phyloP scores from a whole-genome alignment of 768 basidiomycete genomes.

The Termitomyces sp. region DNA sequence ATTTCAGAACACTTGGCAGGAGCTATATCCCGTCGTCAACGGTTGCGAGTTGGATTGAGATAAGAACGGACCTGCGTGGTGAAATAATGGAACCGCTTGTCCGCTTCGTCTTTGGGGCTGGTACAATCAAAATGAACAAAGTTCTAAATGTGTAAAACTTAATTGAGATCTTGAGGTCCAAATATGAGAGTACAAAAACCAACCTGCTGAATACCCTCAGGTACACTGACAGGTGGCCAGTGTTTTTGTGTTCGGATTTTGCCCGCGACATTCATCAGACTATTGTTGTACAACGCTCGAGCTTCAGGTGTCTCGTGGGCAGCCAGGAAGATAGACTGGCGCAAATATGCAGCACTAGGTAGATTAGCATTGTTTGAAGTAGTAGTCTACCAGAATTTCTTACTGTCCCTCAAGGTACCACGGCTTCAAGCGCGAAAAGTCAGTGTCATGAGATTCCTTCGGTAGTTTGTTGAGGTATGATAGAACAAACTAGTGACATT shows the following conservation, averaged over 20 bases:
- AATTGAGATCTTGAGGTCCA: not conserved
- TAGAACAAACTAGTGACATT: conserved; percentile 69
- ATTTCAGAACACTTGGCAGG: conserved; percentile 80
- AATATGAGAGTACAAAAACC: conserved; percentile 13
- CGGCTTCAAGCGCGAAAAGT: conserved; percentile 95
- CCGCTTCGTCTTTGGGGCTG: conserved; percentile 74
- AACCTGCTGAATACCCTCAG: conserved; percentile 82
- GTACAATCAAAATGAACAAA: conserved; percentile 73
- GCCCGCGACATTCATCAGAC: conserved; percentile 80
- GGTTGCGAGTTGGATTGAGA: not conserved
- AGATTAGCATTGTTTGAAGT: not conserved
- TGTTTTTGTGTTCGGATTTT: conserved; percentile 67
- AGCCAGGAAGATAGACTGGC: conserved; percentile 87
- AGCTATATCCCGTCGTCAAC: conserved; percentile 43
- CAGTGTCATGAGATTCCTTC: conserved; percentile 88
- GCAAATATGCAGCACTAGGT: conserved; percentile 73
- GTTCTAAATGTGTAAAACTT: conserved; percentile 36
- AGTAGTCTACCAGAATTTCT: conserved; percentile 22
- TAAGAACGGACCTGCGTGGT: conserved; percentile 63
- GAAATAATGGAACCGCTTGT: conserved; percentile 86
- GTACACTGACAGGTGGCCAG: conserved; percentile 77
- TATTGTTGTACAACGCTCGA: conserved; percentile 71
- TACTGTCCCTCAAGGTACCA: conserved; percentile 98
- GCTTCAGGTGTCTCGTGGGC: conserved; percentile 89
- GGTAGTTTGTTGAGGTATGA: conserved; percentile 85